phyloP scores from a whole-genome alignment of 2,329 filamentous ascomycete genomes.

The Clonostachys chloroleuca region DNA sequence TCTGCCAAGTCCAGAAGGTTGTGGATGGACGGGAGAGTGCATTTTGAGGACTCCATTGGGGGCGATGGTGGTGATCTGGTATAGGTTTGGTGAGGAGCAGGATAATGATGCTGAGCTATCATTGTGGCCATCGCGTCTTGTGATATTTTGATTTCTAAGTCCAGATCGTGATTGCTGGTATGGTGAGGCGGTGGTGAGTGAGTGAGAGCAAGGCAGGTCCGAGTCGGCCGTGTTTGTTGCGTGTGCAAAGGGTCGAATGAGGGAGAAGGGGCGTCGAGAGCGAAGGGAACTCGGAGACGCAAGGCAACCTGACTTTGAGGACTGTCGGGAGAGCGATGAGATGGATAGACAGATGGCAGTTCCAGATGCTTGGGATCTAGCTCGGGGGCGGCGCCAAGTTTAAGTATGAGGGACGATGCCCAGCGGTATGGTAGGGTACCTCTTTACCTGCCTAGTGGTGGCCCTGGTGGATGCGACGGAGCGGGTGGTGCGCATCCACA shows the following conservation, averaged over 20 bases:
- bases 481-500: neutral
- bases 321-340: neutral
- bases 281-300: neutral
- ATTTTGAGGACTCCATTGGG: conserved; percentile 70
- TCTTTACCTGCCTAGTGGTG: neutral
- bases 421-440: neutral
- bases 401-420: conserved; percentile 2
- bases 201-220: neutral
- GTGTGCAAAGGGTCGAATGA: too few species aligned
- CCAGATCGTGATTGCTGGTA: neutral
- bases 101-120: conserved; percentile 26
- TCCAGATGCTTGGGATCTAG: conserved; percentile 1
- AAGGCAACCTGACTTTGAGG: neutral
- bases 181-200: neutral
- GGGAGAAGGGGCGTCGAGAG: too few species aligned
- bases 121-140: conserved; percentile 2
- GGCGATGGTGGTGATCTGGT: conserved; percentile 69
- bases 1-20: conserved; percentile 82
- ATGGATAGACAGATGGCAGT: neutral
- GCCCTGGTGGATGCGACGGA: neutral
- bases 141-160: neutral
- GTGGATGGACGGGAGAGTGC: conserved; percentile 89
- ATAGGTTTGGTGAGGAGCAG: conserved; percentile 21
- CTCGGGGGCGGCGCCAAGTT: conserved; percentile 2
- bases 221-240: neutral